phyloP scores from a whole-genome alignment of 1,139 yeast species.

The Blastobotrys malaysiensis region DNA sequence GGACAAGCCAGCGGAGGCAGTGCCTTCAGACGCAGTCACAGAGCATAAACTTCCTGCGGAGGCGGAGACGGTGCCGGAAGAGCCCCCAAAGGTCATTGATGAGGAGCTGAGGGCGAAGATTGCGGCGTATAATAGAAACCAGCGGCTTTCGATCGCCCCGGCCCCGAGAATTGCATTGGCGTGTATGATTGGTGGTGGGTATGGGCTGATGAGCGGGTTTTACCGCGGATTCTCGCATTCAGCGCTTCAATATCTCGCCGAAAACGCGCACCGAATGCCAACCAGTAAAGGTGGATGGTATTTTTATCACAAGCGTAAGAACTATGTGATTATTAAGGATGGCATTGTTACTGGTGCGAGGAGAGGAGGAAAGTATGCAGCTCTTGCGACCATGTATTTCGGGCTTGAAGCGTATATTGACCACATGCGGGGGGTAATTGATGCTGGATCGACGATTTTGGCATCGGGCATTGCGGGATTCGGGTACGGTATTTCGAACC shows the following conservation, averaged over 20 bases:
- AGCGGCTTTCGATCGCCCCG: constrained; percentile 40
- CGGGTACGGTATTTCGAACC: constrained; percentile 42
- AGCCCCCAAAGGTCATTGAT: constrained; percentile 1
- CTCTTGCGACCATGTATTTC: constrained; percentile 49
- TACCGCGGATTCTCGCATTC: constrained; percentile 53
- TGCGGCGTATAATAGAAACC: constrained; percentile 13
- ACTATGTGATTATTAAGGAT: constrained; percentile 60
- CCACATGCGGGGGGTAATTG: constrained; percentile 47
- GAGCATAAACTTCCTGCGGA: background rate
- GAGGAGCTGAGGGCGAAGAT: constrained; percentile 5
- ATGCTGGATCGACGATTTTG: constrained; percentile 54
- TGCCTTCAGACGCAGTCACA: background rate
- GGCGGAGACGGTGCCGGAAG: background rate
- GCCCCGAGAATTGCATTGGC: constrained; percentile 37
- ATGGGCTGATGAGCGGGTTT: constrained; percentile 63
- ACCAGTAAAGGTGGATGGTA: constrained; percentile 82
- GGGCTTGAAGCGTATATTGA: constrained; percentile 62
- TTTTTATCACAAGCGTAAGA: constrained; percentile 79
- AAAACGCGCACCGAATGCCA: constrained; percentile 79
- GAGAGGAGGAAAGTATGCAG: constrained; percentile 43
- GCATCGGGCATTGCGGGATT: constrained; percentile 52
- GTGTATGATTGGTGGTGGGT: constrained; percentile 35
- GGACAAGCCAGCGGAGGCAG: background rate
- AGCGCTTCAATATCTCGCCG: constrained; percentile 62
- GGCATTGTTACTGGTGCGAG: constrained; percentile 46